These are phyloP conservation scores for Eustoma russellianum DNA, from an alignment of 257 asterid genomes.

Conservation along the genomic window DNA sequence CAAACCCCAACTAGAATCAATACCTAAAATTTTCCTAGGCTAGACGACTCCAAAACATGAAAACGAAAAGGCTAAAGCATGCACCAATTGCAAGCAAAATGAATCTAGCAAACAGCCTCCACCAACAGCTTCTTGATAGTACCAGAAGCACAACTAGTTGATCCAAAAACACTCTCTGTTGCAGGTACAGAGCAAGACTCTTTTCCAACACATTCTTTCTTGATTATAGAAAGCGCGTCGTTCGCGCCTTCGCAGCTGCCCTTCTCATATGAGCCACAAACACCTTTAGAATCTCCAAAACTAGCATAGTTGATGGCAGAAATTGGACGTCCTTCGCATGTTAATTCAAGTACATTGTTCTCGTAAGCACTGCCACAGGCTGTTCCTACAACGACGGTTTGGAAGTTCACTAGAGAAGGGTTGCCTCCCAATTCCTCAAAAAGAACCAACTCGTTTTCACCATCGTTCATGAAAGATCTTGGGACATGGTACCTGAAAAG, in stretches of 20 bases:
- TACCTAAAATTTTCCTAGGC: too few relatives aligned
- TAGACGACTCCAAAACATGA: too few relatives aligned
- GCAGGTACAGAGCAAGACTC: slow-evolving; percentile 33
- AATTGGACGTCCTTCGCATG: slow-evolving; percentile 37
- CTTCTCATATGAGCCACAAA: slow-evolving; percentile 33
- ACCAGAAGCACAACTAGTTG: slow-evolving; percentile 8
- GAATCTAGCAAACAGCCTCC: slow-evolving; percentile 8
- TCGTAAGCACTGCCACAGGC: slow-evolving; percentile 37
- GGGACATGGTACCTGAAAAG: slow-evolving; percentile 54
- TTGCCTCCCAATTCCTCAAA: slow-evolving; percentile 65
- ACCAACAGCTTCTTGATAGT: slow-evolving; percentile 30
- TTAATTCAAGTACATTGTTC: slow-evolving; percentile 23
- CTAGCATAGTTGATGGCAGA: slow-evolving; percentile 34
- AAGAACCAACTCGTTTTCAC: slow-evolving; percentile 30
- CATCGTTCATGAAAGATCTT: slow-evolving; percentile 29
- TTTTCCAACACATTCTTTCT: slow-evolving; percentile 40
- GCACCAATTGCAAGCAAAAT: too few relatives aligned
- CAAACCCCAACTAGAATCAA: too few relatives aligned
- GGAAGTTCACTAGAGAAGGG: slow-evolving; percentile 32
- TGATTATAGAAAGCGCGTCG: slow-evolving; percentile 19
- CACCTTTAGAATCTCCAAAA: slow-evolving; percentile 41
- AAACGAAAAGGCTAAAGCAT: too few relatives aligned
- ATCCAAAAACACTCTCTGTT: slow-evolving; percentile 26
- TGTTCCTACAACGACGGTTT: slow-evolving; percentile 26
- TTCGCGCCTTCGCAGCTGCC: slow-evolving; percentile 27